phyloP scores from a whole-genome alignment of 2,329 filamentous ascomycete genomes.

The Tolypocladium endophyticum region DNA sequence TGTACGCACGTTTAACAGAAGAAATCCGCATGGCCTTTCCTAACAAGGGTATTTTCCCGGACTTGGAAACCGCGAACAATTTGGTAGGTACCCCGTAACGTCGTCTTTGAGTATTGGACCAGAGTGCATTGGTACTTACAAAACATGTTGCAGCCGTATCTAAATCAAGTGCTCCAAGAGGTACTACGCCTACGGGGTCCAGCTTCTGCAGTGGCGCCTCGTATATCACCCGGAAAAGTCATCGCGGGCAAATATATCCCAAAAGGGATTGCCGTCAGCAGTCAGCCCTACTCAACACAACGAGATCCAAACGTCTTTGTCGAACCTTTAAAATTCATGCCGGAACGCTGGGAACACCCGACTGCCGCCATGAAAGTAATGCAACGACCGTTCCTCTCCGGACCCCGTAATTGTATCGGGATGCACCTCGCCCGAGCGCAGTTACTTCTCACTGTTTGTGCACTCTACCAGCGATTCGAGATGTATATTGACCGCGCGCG shows the following conservation, averaged over 20 bases:
- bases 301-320: not conserved
- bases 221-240: not conserved
- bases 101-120: not conserved
- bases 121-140: not conserved
- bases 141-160: not conserved
- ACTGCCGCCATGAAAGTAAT: not conserved
- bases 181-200: not conserved
- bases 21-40: not conserved
- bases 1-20: not conserved
- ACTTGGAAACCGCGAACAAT: not conserved
- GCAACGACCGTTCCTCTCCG: not conserved
- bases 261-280: not conserved
- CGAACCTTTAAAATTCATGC: not conserved
- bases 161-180: not conserved
- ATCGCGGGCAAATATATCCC: not conserved
- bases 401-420: not conserved
- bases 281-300: not conserved
- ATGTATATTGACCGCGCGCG: not conserved
- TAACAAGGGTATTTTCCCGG: not conserved
- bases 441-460: not conserved
- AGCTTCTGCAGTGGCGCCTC: not conserved
- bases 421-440: not conserved
- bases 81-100: not conserved
- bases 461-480: not conserved
- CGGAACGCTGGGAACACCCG: not conserved